Conservation (phyloP, 805 yeast genomes). For the Ogataea salicorniae region DNA sequence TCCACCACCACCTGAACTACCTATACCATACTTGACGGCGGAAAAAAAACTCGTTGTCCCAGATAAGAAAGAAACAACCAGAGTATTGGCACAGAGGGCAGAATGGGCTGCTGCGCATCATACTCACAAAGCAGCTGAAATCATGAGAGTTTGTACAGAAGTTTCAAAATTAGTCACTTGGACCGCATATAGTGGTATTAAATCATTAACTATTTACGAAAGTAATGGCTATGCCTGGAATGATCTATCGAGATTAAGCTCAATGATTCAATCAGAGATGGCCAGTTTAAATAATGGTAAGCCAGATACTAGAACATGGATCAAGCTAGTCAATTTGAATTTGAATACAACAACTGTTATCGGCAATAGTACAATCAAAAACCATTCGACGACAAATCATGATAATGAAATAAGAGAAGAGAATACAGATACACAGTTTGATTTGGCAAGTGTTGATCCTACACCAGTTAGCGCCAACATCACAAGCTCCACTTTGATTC, state of each 20-base stretch:
- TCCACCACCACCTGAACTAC: conserved; percentile 38
- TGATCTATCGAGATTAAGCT: conserved; percentile 18
- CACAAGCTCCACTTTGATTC: conserved; percentile 2
- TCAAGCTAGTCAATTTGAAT: conserved; percentile 20
- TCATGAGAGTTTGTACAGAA: conserved; percentile 33
- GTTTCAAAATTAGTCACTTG: conserved; percentile 30
- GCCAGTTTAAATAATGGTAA: conserved; percentile 13
- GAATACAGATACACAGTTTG: background rate
- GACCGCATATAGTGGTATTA: conserved; percentile 24
- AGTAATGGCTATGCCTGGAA: conserved; percentile 28
- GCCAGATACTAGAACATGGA: conserved; percentile 13
- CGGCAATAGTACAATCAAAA: conserved; percentile 8
- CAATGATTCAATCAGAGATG: conserved; percentile 25
- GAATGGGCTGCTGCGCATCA: conserved; percentile 37
- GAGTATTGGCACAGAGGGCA: conserved; percentile 29
- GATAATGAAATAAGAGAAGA: background rate
- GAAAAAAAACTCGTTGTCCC: conserved; percentile 38
- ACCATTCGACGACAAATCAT: background rate
- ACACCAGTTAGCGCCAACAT: conserved; percentile 13
- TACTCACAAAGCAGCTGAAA: conserved; percentile 38
- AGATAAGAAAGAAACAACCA: conserved; percentile 29
- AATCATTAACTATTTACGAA: conserved; percentile 24
- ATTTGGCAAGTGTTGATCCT: conserved; percentile 9
- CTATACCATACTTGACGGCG: conserved; percentile 38
- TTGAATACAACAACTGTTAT: conserved; percentile 12